Evolutionary conservation across 306 rosid species (phyloP).

Genomic region (barrel medic (Medicago truncatula)): DNA sequence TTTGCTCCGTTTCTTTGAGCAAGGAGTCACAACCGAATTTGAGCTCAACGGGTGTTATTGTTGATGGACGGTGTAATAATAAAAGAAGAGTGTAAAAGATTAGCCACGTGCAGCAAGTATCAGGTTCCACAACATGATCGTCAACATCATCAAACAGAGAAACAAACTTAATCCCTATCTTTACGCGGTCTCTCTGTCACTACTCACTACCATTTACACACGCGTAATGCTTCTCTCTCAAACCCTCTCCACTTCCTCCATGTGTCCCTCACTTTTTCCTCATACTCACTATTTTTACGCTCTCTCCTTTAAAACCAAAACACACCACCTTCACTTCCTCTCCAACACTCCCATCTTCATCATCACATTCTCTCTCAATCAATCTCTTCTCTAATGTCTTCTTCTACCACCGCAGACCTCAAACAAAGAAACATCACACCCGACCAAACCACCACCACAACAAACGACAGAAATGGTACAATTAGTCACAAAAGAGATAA

Average conservation of each 20-base stretch:
- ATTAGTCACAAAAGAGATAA: slow-evolving; percentile 10
- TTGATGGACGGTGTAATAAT: too few relatives aligned
- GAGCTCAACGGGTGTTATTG: too few relatives aligned
- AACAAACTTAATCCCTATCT: not conserved
- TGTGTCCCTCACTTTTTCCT: not conserved
- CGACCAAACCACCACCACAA: slow-evolving; percentile 10
- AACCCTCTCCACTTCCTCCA: not conserved
- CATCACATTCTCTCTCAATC: not conserved
- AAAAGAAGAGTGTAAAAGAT: too few relatives aligned
- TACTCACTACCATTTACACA: not conserved
- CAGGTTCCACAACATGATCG: not conserved
- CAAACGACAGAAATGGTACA: slow-evolving; percentile 9
- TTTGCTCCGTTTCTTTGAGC: too few relatives aligned
- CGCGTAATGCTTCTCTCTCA: not conserved
- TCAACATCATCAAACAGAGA: not conserved
- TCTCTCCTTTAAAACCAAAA: slow-evolving; percentile 4
- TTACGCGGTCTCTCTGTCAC: not conserved
- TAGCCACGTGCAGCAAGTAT: not conserved
- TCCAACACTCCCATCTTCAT: not conserved
- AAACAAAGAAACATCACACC: slow-evolving; percentile 51
- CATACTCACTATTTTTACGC: not conserved
- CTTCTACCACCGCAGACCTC: slow-evolving; percentile 45
- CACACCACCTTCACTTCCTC: not conserved
- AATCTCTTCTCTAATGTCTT: slow-evolving; percentile 50
- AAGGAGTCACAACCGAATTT: too few relatives aligned